These are phyloP conservation scores for Alternaria sp. DNA, from an alignment of 2,329 filamentous ascomycete species.

Conservation along the genomic window DNA sequence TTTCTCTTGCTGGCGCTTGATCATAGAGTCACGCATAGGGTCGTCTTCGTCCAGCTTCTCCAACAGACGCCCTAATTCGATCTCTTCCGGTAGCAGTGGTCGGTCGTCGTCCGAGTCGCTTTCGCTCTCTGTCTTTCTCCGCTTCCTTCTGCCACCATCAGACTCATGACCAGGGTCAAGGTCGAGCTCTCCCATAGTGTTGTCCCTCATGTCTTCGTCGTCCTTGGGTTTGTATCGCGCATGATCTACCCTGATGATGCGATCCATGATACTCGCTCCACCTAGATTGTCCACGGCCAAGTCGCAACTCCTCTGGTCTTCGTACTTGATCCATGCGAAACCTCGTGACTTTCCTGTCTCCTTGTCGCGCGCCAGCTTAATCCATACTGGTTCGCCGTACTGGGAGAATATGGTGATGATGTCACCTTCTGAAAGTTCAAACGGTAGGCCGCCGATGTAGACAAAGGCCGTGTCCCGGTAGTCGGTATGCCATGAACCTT, in stretches of 20 bases:
- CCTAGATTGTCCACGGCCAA: conserved; percentile 95
- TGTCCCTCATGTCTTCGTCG: conserved; percentile 72
- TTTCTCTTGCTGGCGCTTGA: conserved; percentile 91
- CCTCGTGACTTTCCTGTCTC: conserved; percentile 95
- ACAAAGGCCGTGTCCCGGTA: conserved; percentile 97
- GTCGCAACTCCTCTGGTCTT: conserved; percentile 95
- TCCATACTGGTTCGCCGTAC: conserved; percentile 91
- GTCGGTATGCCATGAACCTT: conserved; percentile 96
- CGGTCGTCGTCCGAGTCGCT: conserved; percentile 58
- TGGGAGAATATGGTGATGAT: conserved; percentile 97
- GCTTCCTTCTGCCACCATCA: conserved; percentile 60
- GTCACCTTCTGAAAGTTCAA: conserved; percentile 93
- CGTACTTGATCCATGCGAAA: conserved; percentile 97
- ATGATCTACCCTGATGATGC: conserved; percentile 88
- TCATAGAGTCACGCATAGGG: conserved; percentile 92
- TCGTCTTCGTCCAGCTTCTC: conserved; percentile 91
- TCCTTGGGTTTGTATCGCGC: conserved; percentile 89
- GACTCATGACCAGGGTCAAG: conserved; percentile 45
- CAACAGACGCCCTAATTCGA: conserved; percentile 78
- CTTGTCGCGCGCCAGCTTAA: conserved; percentile 92
- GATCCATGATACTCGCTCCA: conserved; percentile 82
- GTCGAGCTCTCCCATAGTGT: conserved; percentile 62
- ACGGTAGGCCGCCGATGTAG: conserved; percentile 94
- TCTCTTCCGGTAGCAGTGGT: conserved; percentile 80
- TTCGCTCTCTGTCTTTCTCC: conserved; percentile 56